Base-by-base conservation (phyloP, 1,284 basidiomycete genomes). In the Puccinia hordei region DNA sequence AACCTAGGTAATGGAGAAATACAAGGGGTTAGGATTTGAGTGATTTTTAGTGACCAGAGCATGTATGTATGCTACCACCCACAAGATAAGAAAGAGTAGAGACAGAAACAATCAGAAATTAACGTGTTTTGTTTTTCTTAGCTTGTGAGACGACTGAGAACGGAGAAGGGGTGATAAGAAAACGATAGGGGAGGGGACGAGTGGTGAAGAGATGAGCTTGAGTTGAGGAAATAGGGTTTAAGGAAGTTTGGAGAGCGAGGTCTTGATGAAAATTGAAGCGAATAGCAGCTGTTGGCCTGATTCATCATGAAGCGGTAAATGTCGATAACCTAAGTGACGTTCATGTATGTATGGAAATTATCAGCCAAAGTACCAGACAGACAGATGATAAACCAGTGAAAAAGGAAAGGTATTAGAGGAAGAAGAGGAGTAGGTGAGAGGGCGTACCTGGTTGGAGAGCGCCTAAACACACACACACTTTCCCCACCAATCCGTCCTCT, bases 261-360 rank as follows among this genome's bases (percentile, higher is more conserved):
- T 72, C 57, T 79, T 79, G 41, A 79, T 91, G 83, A 95, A 95
- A 8, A 97, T 87, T 30, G 93, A 95, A 51, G 94, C 93, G 86
- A 94, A 96, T 65, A 96, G 87, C 84, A 92, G 93, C 82, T 93
- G 92, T 57, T 91, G 92, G 71, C 93, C 89, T 83, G 93, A 90
- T 0, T 89, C 87, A 85, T 96, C 93, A 84, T 93, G 91, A 68
- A 96, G 87, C 0, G 94, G 93, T 22, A 96, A 86, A 87, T 96
- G 93, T 15, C 93, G 90, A 85, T 92, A 96, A 2, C 94, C 93
- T 93, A 81, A 55, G 10, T 30, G 27, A 33, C 9, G 24, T 2
- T 35, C 15, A 27, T 19, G 24, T 1, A 33, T 33, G 17, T n/a
- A 24, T 22, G n/a, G 4, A 33, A 83, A 76, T 57, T 63, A 51